Percentiles rank a stretch among this genome's conserved stretches.
These are phyloP conservation scores for Kregervanrija delftensis DNA, from an alignment of 805 yeast genomes.

Conservation along the genomic window DNA sequence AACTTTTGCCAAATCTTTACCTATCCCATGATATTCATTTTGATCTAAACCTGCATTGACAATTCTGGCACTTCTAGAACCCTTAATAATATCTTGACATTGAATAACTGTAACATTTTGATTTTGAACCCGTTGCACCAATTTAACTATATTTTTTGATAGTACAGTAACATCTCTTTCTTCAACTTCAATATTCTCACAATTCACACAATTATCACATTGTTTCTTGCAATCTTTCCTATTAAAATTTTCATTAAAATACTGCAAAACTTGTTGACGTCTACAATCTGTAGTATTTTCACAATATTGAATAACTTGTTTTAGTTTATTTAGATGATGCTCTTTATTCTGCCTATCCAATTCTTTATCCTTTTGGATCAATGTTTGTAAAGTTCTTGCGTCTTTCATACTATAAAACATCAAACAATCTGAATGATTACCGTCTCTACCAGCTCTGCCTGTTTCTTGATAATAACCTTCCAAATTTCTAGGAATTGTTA, in stretches of 20 bases:
- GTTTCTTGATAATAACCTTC: slow-evolving; percentile 98
- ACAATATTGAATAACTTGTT: slow-evolving; percentile 85
- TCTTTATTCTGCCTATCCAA: slow-evolving; percentile 59
- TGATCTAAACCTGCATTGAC: slow-evolving; percentile 54
- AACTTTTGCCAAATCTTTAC: slow-evolving; percentile 54
- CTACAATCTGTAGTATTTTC: slow-evolving; percentile 89
- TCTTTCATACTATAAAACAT: slow-evolving; percentile 78
- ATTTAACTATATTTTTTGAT: slow-evolving; percentile 50
- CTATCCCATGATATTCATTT: slow-evolving; percentile 62
- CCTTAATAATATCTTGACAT: slow-evolving; percentile 78
- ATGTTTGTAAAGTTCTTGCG: slow-evolving; percentile 64
- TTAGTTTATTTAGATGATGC: slow-evolving; percentile 66
- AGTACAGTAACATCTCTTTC: slow-evolving; percentile 62
- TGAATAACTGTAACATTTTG: slow-evolving; percentile 68
- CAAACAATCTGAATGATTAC: slow-evolving; percentile 71
- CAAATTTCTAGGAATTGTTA: slow-evolving; percentile 79
- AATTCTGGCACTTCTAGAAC: slow-evolving; percentile 59
- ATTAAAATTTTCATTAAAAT: slow-evolving; percentile 80
- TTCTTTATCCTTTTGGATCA: slow-evolving; percentile 73
- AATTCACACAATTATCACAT: slow-evolving; percentile 80
- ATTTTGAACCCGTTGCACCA: slow-evolving; percentile 51
- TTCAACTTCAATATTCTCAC: slow-evolving; percentile 33
- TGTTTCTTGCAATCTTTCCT: slow-evolving; percentile 54
- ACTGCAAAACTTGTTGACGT: slow-evolving; percentile 79
- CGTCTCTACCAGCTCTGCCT: slow-evolving; percentile 98